Conservation (phyloP, 495 filamentous ascomycete species). For the Talaromyces borbonicus region DNA sequence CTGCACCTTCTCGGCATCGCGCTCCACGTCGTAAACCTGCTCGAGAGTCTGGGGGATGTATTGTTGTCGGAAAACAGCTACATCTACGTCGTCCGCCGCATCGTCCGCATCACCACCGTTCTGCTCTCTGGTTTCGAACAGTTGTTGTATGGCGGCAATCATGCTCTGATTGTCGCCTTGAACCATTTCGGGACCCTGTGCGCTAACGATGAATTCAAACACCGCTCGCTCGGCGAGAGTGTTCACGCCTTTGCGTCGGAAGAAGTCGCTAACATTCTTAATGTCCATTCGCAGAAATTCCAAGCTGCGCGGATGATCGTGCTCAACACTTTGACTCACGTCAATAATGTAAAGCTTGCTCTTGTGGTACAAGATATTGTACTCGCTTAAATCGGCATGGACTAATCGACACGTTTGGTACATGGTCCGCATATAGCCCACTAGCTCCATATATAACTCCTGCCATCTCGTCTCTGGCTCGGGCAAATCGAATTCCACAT, state of each 20-base stretch:
- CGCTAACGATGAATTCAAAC: slow-evolving; percentile 68
- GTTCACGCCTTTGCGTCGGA: slow-evolving; percentile 72
- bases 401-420: slow-evolving; percentile 86
- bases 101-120: slow-evolving; percentile 24
- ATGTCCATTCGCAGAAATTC: slow-evolving; percentile 97
- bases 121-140: slow-evolving; percentile 36
- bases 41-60: slow-evolving; percentile 91
- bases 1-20: slow-evolving; percentile 69
- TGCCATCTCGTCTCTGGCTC: slow-evolving; percentile 57
- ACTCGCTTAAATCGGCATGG: slow-evolving; percentile 93
- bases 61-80: slow-evolving; percentile 86
- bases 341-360: slow-evolving; percentile 85
- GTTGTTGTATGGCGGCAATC: slow-evolving; percentile 37
- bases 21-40: slow-evolving; percentile 91
- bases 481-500: slow-evolving; percentile 51
- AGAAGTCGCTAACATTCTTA: slow-evolving; percentile 91
- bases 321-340: slow-evolving; percentile 93
- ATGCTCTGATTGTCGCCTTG: slow-evolving; percentile 27
- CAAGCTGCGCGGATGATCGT: slow-evolving; percentile 82
- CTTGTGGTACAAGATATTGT: slow-evolving; percentile 88
- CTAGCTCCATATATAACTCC: slow-evolving; percentile 66
- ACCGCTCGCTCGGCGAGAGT: slow-evolving; percentile 59
- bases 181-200: slow-evolving; percentile 40
- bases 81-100: slow-evolving; percentile 55
- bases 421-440: slow-evolving; percentile 83